Conservation (phyloP, 129 eudicot species). For the Silybum marianum region DNA sequence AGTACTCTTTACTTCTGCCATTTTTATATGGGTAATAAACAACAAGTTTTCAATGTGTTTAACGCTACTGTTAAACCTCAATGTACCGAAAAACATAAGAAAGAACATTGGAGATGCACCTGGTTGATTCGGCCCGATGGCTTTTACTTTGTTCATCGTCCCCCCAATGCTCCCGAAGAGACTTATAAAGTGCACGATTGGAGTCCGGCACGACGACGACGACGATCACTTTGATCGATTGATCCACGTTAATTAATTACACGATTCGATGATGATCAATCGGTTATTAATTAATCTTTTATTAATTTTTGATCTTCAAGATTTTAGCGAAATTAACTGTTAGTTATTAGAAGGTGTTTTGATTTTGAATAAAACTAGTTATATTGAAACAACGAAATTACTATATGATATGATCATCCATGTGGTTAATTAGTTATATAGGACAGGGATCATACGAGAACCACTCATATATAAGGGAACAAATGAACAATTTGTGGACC, state of each 20-base stretch:
- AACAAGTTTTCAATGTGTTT: conserved; percentile 34
- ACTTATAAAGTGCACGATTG: conserved; percentile 23
- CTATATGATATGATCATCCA: too few species aligned
- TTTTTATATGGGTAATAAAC: conserved; percentile 11
- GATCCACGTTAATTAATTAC: too few species aligned
- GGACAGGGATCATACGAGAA: too few species aligned
- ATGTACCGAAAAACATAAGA: conserved; percentile 11
- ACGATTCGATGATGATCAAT: not conserved
- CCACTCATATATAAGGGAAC: too few species aligned
- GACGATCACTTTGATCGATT: not conserved
- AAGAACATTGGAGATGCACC: conserved; percentile 32
- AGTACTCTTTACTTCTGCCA: conserved; percentile 38
- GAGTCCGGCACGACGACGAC: not conserved
- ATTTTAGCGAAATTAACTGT: too few species aligned
- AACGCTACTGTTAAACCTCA: not conserved
- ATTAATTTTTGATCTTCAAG: too few species aligned
- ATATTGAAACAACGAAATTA: too few species aligned
- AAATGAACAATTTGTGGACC: too few species aligned
- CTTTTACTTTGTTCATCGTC: conserved; percentile 20
- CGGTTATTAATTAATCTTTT: too few species aligned
- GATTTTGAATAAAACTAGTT: too few species aligned
- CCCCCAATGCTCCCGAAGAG: not conserved
- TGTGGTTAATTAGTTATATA: too few species aligned
- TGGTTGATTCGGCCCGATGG: conserved; percentile 35
- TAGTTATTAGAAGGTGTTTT: too few species aligned